Base-by-base conservation (phyloP, 108 stramenopile genomes). In the Nitzschia sp. region DNA sequence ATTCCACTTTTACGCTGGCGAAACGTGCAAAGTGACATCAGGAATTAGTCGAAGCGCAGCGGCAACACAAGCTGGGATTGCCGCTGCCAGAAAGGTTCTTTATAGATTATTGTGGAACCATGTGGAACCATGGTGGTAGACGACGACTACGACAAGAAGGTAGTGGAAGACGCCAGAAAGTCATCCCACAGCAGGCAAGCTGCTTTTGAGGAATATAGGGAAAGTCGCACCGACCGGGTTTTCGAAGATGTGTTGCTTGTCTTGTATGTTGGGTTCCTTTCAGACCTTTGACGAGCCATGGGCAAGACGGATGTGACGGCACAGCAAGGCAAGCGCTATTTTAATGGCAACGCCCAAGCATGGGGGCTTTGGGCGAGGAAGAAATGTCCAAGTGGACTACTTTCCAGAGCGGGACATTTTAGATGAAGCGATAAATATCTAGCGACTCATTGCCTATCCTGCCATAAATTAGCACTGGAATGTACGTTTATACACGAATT, bases 271-370 rank as follows among this genome's bases (percentile, higher is more conserved):
- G 98, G 97, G 25, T 64, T 75, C 56, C 83, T 95, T 55, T 77
- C 85, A 98, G 36, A 70, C 74, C 3, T 95, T 99, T 54, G 98
- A 99, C 78, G 98, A 99, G 76, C 98, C 6, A 76, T 88, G 26
- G 92, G 92, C 9, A 90, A 90, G 36, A 89, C 86, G 1, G 91
- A 98, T 77, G 97, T 97, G 3, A 90, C 83, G n/a, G 83, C 85
- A 35, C 69, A 71, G 46, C 73, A 66, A 13, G 66, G 53, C 1
- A 77, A 67, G 26, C 70, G 72, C 24, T 91, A 90, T 78, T 92
- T 95, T 79, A 86, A 91, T n/a, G 53, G 86, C 86, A 19, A 45
- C 59, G 64, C 68, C 64, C 3, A 76, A 80, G 23, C 75, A 82
- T 58, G 94, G 86, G 38, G 86, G 88, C 4, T 92, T 92, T 70